Conservation (phyloP, 345 rosid species). For the Citrus reticulata region DNA sequence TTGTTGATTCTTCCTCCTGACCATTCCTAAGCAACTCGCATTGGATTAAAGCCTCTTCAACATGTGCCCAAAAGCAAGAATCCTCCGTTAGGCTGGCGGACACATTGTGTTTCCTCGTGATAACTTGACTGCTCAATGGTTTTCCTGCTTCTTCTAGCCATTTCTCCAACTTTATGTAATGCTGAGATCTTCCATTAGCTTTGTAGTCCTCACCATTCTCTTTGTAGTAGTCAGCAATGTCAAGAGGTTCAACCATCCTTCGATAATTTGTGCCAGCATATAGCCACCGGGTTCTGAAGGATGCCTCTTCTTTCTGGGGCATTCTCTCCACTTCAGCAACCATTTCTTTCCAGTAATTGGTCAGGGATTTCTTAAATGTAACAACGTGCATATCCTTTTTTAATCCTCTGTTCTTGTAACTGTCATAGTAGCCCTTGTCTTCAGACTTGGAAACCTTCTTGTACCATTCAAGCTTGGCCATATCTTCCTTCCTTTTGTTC, state of each 20-base stretch:
- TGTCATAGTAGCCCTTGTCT: constrained; percentile 58
- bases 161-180: constrained; percentile 44
- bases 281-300: constrained; percentile 31
- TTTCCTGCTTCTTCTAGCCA: constrained; percentile 30
- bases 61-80: constrained; percentile 84
- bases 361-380: constrained; percentile 25
- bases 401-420: constrained; percentile 23
- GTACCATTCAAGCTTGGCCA: constrained; percentile 59
- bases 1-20: constrained; percentile 7
- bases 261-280: constrained; percentile 48
- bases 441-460: constrained; percentile 36
- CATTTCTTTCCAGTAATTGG: constrained; percentile 39
- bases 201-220: constrained; percentile 25
- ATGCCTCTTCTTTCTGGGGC: constrained; percentile 41
- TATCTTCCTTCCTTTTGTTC: constrained; percentile 30
- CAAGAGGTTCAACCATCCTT: constrained; percentile 76
- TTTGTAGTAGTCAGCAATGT: constrained; percentile 61
- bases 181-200: constrained; percentile 38
- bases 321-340: constrained; percentile 47
- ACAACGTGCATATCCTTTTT: neutral
- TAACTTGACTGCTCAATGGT: neutral
- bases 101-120: constrained; percentile 19
- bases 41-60: constrained; percentile 54
- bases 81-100: constrained; percentile 36
- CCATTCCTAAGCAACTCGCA: constrained; percentile 15